Percentiles rank a stretch among this genome's conserved stretches.
These are phyloP conservation scores for Thymus mandschuricus DNA, from an alignment of 257 asterid genomes.

Conservation along the genomic window DNA sequence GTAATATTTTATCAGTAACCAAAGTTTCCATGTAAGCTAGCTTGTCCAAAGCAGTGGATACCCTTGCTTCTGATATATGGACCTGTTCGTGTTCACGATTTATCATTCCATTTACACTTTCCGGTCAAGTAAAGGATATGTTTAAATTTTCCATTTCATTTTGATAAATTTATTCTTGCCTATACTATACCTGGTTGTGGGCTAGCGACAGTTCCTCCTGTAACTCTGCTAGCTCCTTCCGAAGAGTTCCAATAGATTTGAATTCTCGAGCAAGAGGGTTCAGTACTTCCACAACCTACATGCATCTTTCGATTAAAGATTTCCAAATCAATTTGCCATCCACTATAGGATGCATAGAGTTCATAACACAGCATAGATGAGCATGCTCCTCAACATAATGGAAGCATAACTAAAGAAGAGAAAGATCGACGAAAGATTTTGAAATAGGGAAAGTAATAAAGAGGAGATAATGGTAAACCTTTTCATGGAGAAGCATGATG, in stretches of 20 bases:
- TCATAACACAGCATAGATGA: too few species aligned
- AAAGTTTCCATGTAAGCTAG: slow-evolving; percentile 90
- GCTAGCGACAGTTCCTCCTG: slow-evolving; percentile 79
- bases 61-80: slow-evolving; percentile 92
- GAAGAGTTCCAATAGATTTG: slow-evolving; percentile 88
- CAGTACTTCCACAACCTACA: slow-evolving; percentile 79
- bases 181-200: slow-evolving; percentile 70
- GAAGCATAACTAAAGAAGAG: neutral
- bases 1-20: slow-evolving; percentile 75
- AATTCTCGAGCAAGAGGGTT: slow-evolving; percentile 97
- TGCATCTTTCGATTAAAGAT: slow-evolving; percentile 1
- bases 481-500: slow-evolving; percentile 93
- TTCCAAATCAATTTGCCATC: neutral
- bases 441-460: neutral
- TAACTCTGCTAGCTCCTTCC: slow-evolving; percentile 83
- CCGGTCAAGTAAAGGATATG: neutral
- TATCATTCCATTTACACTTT: neutral
- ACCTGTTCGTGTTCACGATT: slow-evolving; percentile 52
- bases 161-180: neutral
- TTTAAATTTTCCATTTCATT: too few species aligned
- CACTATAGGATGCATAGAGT: too few species aligned
- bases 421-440: neutral
- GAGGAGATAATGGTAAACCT: slow-evolving; percentile 46
- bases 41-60: slow-evolving; percentile 84
- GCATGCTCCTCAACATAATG: neutral